Conservation (phyloP, 148 eudicot species). For the Drosera capensis region DNA sequence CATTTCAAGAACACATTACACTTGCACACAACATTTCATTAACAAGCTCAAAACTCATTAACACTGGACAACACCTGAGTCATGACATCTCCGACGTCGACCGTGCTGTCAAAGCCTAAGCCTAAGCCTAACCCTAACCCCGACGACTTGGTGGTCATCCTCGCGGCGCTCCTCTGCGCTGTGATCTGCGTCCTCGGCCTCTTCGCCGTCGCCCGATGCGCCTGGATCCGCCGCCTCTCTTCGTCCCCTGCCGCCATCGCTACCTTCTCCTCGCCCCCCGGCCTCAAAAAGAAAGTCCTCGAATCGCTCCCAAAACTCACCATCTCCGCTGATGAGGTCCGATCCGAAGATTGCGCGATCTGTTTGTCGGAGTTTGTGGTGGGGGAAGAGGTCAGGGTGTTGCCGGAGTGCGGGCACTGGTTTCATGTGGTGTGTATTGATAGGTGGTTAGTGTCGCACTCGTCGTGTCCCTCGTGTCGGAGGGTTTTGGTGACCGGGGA, state of each 20-base stretch:
- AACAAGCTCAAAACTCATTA: too few species aligned
- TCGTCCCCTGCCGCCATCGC: too few species aligned
- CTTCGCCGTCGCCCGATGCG: conserved; percentile 15
- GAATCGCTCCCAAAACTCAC: not conserved
- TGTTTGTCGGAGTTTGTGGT: not conserved
- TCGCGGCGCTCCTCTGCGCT: conserved; percentile 29
- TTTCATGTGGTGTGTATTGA: not conserved
- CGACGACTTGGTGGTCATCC: conserved; percentile 24
- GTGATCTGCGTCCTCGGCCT: conserved; percentile 26
- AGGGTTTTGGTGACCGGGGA: conserved; percentile 41
- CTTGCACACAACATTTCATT: too few species aligned
- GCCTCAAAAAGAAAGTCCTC: too few species aligned
- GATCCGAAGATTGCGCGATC: not conserved
- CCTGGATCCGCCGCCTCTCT: not conserved
- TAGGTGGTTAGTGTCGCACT: conserved; percentile 28
- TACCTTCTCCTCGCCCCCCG: too few species aligned
- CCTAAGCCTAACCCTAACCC: too few species aligned
- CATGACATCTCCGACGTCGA: too few species aligned
- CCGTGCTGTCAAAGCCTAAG: too few species aligned
- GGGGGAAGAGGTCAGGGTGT: not conserved
- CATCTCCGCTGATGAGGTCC: not conserved
- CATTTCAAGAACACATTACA: too few species aligned
- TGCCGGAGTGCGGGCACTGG: not conserved
- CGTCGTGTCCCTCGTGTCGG: conserved; percentile 76
- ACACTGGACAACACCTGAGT: too few species aligned